Evolutionary conservation across 2,329 filamentous ascomycete species (phyloP).

Genomic region (Westerdykella aurantiaca): DNA sequence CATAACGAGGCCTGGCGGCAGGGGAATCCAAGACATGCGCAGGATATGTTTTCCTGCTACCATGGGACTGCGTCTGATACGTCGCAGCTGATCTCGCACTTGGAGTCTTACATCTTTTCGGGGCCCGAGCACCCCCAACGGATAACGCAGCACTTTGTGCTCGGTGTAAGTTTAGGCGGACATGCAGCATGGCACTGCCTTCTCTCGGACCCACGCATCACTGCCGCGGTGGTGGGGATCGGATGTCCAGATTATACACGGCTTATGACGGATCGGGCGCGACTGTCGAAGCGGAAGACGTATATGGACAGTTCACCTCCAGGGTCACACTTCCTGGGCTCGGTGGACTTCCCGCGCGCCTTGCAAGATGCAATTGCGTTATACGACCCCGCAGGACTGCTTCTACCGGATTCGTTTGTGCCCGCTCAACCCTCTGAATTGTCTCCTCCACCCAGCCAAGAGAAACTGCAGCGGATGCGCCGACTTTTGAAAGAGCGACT

Average conservation of each 20-base stretch:
- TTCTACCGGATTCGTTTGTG: constrained; percentile 48
- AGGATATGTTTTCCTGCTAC: constrained; percentile 84
- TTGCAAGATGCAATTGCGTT: constrained; percentile 59
- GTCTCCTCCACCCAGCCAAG: constrained; percentile 29
- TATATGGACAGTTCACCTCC: constrained; percentile 53
- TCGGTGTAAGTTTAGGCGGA: constrained; percentile 81
- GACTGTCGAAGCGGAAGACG: constrained; percentile 58
- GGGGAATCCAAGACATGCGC: constrained; percentile 75
- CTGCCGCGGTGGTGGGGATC: constrained; percentile 72
- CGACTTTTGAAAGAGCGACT: constrained; percentile 44
- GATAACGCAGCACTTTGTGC: constrained; percentile 61
- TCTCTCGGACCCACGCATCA: constrained; percentile 71
- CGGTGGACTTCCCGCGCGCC: constrained; percentile 65
- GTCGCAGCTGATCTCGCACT: constrained; percentile 66
- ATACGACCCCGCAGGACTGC: constrained; percentile 68
- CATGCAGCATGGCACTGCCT: constrained; percentile 83
- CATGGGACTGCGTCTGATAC: constrained; percentile 70
- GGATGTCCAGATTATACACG: constrained; percentile 85
- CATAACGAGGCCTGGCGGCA: constrained; percentile 74
- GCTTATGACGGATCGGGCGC: constrained; percentile 74
- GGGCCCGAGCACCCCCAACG: constrained; percentile 33
- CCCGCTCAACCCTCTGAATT: constrained; percentile 10
- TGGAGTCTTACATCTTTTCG: constrained; percentile 69
- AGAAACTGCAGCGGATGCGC: constrained; percentile 30
- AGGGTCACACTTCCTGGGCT: constrained; percentile 65